Evolutionary conservation across 2,329 filamentous ascomycete species (phyloP).

Genomic region (Sarocladium oryzae): DNA sequence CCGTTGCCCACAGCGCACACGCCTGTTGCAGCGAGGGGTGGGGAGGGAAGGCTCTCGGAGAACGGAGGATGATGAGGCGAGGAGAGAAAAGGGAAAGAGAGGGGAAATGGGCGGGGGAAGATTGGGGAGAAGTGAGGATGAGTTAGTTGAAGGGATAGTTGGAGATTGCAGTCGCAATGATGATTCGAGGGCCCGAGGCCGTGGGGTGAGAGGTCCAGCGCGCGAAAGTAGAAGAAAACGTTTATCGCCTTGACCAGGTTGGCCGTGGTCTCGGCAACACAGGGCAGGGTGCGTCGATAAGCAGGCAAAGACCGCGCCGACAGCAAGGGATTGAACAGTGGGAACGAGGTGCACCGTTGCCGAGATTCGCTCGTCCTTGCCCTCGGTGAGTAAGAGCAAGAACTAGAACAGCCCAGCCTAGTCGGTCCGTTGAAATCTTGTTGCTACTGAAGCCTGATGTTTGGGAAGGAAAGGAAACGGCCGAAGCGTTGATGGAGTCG

Average conservation of each 20-base stretch:
- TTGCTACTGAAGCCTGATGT: background rate
- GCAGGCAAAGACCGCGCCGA: too few species aligned
- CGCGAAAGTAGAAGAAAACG: background rate
- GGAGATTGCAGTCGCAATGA: slow-evolving; percentile 1
- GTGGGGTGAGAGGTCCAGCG: slow-evolving; percentile 2
- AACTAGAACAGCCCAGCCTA: too few species aligned
- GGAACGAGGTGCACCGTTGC: too few species aligned
- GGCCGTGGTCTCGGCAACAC: too few species aligned
- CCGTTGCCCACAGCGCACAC: background rate
- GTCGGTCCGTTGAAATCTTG: background rate
- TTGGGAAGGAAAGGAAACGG: slow-evolving; percentile 3
- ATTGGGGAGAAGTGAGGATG: slow-evolving; percentile 1
- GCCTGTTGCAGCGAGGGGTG: background rate
- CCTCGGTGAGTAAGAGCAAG: too few species aligned
- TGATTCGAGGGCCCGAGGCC: background rate
- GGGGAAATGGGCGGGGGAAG: slow-evolving; percentile 4
- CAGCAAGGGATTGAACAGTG: too few species aligned
- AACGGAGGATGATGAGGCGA: slow-evolving; percentile 4
- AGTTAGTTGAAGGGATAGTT: background rate
- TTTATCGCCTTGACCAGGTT: background rate
- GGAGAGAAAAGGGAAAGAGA: slow-evolving; percentile 9
- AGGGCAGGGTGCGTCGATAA: too few species aligned
- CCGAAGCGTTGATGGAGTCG: slow-evolving; percentile 1
- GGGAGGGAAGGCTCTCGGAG: slow-evolving; percentile 1
- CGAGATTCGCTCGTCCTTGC: too few species aligned